phyloP scores from a whole-genome alignment of 139 green algal genomes.

The Marvania coccoides region DNA sequence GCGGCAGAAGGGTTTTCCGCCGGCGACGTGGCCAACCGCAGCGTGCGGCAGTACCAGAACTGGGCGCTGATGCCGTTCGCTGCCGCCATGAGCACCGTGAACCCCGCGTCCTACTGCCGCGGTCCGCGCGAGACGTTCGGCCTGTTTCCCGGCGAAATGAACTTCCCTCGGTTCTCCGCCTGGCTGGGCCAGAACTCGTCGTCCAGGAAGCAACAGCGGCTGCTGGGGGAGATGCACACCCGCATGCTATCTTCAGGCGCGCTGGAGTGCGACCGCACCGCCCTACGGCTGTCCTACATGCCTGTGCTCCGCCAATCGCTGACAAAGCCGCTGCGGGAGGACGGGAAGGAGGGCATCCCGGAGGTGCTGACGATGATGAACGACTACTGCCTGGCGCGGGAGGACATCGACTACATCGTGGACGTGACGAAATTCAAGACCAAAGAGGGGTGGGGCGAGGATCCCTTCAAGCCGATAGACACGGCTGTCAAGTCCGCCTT shows the following conservation, averaged over 20 bases:
- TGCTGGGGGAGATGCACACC: slow-evolving; percentile 82
- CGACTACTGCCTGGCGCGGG: slow-evolving; percentile 53
- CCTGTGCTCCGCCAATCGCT: slow-evolving; percentile 55
- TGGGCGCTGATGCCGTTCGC: slow-evolving; percentile 66
- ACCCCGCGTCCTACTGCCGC: slow-evolving; percentile 66
- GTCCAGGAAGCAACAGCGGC: slow-evolving; percentile 76
- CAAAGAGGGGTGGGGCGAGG: slow-evolving; percentile 54
- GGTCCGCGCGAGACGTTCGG: slow-evolving; percentile 60
- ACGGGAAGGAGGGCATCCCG: slow-evolving; percentile 61
- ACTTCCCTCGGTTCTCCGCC: slow-evolving; percentile 84
- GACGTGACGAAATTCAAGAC: slow-evolving; percentile 87
- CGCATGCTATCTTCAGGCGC: slow-evolving; percentile 55
- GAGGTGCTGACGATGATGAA: slow-evolving; percentile 27
- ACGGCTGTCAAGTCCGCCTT: slow-evolving; percentile 72
- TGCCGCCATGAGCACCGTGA: slow-evolving; percentile 53
- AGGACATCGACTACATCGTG: slow-evolving; percentile 45
- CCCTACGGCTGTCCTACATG: slow-evolving; percentile 70
- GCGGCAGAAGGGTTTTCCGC: slow-evolving; percentile 74
- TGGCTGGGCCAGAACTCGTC: slow-evolving; percentile 88
- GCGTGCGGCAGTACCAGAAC: slow-evolving; percentile 53
- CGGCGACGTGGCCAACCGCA: slow-evolving; percentile 75
- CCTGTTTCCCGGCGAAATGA: slow-evolving; percentile 51
- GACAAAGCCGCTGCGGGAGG: slow-evolving; percentile 27
- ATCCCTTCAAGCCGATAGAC: slow-evolving; percentile 62
- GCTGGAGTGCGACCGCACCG: slow-evolving; percentile 23